phyloP scores from a whole-genome alignment of 352 stramenopile genomes.

The Blastocystis sp. region DNA sequence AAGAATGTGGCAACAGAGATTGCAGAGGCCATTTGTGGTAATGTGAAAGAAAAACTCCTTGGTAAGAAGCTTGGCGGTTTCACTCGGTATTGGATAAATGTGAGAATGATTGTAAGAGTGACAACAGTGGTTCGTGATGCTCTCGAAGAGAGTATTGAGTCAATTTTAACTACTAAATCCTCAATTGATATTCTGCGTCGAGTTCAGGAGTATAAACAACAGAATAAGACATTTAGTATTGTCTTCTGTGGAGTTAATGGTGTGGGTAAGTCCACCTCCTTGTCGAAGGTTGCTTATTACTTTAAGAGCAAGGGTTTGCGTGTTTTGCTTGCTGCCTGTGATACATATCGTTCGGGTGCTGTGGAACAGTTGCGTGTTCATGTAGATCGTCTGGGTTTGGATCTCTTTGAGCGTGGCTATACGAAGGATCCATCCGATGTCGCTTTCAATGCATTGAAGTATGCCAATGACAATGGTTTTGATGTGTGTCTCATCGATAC shows the following conservation, averaged over 20 bases:
- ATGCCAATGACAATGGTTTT: conserved; percentile 82
- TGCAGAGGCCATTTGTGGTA: conserved; percentile 84
- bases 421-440: conserved; percentile 87
- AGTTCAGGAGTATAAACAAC: conserved; percentile 68
- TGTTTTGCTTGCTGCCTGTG: conserved; percentile 87
- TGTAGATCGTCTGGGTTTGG: conserved; percentile 86
- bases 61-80: conserved; percentile 88
- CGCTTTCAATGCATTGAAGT: conserved; percentile 85
- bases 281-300: conserved; percentile 98
- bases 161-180: conserved; percentile 87
- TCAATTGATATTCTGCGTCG: conserved; percentile 88
- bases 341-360: conserved; percentile 94
- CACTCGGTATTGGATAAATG: conserved; percentile 66
- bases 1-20: conserved; percentile 95
- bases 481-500: conserved; percentile 97
- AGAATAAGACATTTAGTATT: conserved; percentile 86
- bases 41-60: conserved; percentile 83
- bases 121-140: conserved; percentile 85
- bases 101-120: conserved; percentile 67
- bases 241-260: conserved; percentile 97
- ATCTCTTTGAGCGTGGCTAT: conserved; percentile 90
- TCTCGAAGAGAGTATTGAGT: conserved; percentile 82
- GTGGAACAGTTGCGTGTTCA: conserved; percentile 96
- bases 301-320: conserved; percentile 91
- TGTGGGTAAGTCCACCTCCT: conserved; percentile 92